Evolutionary conservation across 176 grass and related monocot species (phyloP).

Genomic region (Triticum monococcum): DNA sequence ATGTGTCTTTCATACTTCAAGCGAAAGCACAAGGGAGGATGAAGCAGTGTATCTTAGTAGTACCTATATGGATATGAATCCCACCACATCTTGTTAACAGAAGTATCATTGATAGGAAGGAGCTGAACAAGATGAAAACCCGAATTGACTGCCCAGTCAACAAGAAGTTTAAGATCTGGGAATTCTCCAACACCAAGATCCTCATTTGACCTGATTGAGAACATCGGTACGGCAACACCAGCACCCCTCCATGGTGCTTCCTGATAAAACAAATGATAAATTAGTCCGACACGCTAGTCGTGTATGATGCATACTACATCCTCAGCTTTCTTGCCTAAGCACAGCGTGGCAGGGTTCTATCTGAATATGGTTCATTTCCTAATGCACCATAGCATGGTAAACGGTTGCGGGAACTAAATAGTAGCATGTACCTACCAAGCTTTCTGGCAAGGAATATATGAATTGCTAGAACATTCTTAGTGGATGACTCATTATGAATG

Average conservation of each 20-base stretch:
- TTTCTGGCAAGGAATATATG: conserved; percentile 13
- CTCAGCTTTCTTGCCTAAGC: conserved; percentile 25
- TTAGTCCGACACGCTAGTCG: conserved; percentile 2
- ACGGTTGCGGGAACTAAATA: background rate
- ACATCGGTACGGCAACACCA: conserved; percentile 93
- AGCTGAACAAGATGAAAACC: conserved; percentile 99
- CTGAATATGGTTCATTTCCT: conserved; percentile 16
- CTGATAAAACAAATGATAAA: conserved; percentile 50
- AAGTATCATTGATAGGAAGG: conserved; percentile 94
- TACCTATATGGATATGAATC: conserved; percentile 99
- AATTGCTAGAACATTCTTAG: conserved; percentile 9
- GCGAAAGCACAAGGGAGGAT: background rate
- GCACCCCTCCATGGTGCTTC: conserved; percentile 87
- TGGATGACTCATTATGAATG: conserved; percentile 9
- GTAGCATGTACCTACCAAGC: background rate
- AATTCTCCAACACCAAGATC: conserved; percentile 99
- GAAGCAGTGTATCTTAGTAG: conserved; percentile 14
- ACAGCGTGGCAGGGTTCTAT: background rate
- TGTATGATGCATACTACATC: conserved; percentile 15
- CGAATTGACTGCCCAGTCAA: conserved; percentile 90
- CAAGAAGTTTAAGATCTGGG: conserved; percentile 90
- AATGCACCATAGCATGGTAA: conserved; percentile 8
- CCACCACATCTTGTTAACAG: conserved; percentile 98
- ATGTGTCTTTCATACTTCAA: conserved; percentile 6
- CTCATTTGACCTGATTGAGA: conserved; percentile 80